phyloP scores from a whole-genome alignment of 73 alveolate genomes.

The Symbiodinium pilosum region DNA sequence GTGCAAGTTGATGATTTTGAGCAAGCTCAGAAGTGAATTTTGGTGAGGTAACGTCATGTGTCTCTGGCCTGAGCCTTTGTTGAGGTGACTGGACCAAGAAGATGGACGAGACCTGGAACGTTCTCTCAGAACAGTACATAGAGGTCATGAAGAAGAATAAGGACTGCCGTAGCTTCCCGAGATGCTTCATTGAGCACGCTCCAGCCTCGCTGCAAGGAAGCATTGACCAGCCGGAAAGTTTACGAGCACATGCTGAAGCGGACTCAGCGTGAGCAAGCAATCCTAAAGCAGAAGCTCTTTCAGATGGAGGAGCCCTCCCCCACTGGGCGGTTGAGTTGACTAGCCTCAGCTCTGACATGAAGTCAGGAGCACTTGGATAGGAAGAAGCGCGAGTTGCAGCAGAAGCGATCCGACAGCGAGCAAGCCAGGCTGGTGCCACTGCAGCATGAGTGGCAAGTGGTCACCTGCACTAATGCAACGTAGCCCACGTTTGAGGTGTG shows the following conservation, averaged over 20 bases:
- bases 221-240: conserved; percentile 61
- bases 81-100: conserved; percentile 78
- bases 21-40: no score
- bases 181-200: no score
- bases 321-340: neutral
- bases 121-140: neutral
- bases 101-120: conserved; percentile 83
- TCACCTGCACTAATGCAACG: no score
- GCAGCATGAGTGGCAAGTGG: no score
- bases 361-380: conserved; percentile 64
- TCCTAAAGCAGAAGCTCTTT: conserved; percentile 84
- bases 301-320: conserved; percentile 42
- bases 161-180: no score
- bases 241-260: conserved; percentile 94
- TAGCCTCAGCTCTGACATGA: no score
- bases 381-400: conserved; percentile 76
- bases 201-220: no score
- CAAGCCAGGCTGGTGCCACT: conserved; percentile 27
- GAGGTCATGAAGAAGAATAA: conserved; percentile 41
- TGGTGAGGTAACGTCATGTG: no score
- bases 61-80: no score
- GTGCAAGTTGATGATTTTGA: no score
- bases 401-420: conserved; percentile 63
- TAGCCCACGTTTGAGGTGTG: conserved; percentile 32
- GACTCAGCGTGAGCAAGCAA: conserved; percentile 84